A percentile compares a stretch with the other conserved stretches of the same genome.
phyloP scores from a whole-genome alignment of 495 filamentous ascomycete species.

The Aspergillus incahuasiensis region DNA sequence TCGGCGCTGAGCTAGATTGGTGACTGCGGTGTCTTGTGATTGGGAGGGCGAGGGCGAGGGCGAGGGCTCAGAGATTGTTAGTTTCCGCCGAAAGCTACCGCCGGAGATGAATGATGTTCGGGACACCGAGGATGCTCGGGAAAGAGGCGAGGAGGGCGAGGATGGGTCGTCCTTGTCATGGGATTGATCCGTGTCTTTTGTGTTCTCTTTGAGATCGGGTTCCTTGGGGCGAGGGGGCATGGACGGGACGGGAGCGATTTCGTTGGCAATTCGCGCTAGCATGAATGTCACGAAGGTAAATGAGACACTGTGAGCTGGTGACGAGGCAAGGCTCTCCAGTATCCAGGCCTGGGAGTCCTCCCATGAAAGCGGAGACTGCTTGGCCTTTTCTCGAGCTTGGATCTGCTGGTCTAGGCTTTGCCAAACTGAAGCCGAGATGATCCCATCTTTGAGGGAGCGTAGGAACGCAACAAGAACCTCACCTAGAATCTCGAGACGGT shows the following conservation, averaged over 20 bases:
- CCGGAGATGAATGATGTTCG: constrained; percentile 31
- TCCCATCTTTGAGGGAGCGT: constrained; percentile 64
- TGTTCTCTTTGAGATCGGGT: constrained; percentile 4
- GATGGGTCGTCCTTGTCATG: constrained; percentile 3
- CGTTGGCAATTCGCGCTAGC: constrained; percentile 51
- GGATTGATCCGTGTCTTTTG: background rate
- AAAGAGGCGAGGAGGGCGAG: constrained; percentile 15
- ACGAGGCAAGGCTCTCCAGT: constrained; percentile 65
- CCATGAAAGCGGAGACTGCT: constrained; percentile 36
- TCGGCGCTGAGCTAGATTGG: constrained; percentile 24
- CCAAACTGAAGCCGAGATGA: constrained; percentile 68
- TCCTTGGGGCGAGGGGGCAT: constrained; percentile 9
- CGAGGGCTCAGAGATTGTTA: constrained; percentile 11
- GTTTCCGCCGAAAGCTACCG: constrained; percentile 32
- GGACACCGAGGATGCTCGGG: constrained; percentile 24
- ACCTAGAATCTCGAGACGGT: constrained; percentile 64
- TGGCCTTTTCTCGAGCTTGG: constrained; percentile 44
- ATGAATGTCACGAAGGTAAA: constrained; percentile 83
- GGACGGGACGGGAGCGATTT: constrained; percentile 37
- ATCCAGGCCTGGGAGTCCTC: constrained; percentile 67
- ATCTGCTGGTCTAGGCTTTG: constrained; percentile 61
- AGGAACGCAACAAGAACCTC: constrained; percentile 69
- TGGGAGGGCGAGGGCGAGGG: constrained; percentile 13
- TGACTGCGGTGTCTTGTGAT: background rate
- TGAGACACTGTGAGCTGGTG: constrained; percentile 74